These are phyloP conservation scores for Acacia concinna DNA, from an alignment of 331 rosid species.

Conservation along the genomic window DNA sequence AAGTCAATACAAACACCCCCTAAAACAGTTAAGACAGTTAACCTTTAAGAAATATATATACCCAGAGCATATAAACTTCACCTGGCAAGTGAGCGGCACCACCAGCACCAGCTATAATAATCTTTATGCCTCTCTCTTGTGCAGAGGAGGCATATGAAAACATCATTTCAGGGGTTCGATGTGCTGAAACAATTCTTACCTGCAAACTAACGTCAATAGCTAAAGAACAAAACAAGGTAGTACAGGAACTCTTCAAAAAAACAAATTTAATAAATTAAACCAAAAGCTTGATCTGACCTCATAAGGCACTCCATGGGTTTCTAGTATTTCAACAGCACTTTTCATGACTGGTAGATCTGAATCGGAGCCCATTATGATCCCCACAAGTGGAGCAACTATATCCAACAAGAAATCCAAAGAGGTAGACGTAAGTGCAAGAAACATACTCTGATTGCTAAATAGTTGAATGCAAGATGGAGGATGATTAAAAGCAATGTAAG, in stretches of 20 bases:
- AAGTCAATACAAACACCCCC: no score
- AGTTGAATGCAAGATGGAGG: constrained; percentile 3
- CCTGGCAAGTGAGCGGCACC: constrained; percentile 99
- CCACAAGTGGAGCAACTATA: constrained; percentile 69
- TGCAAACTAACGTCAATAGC: constrained; percentile 33
- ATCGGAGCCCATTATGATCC: constrained; percentile 96
- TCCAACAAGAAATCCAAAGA: constrained; percentile 23
- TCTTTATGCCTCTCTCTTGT: constrained; percentile 63
- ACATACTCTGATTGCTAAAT: background rate
- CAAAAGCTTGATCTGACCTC: constrained; percentile 57
- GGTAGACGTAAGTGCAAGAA: constrained; percentile 13
- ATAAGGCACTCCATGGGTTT: constrained; percentile 66
- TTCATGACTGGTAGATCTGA: constrained; percentile 94
- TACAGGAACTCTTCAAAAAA: background rate
- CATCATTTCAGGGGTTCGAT: constrained; percentile 89
- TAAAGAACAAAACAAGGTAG: constrained; percentile 23
- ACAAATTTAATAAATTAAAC: background rate
- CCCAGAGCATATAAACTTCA: constrained; percentile 28
- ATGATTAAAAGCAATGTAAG: constrained; percentile 4
- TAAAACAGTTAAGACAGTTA: no score
- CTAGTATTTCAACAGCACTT: constrained; percentile 76
- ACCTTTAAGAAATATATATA: background rate
- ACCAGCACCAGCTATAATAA: constrained; percentile 95
- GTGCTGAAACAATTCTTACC: constrained; percentile 91
- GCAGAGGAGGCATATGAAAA: constrained; percentile 72